Evolutionary conservation across 768 basidiomycete genomes (phyloP).

Genomic region (Lactarius quietus): DNA sequence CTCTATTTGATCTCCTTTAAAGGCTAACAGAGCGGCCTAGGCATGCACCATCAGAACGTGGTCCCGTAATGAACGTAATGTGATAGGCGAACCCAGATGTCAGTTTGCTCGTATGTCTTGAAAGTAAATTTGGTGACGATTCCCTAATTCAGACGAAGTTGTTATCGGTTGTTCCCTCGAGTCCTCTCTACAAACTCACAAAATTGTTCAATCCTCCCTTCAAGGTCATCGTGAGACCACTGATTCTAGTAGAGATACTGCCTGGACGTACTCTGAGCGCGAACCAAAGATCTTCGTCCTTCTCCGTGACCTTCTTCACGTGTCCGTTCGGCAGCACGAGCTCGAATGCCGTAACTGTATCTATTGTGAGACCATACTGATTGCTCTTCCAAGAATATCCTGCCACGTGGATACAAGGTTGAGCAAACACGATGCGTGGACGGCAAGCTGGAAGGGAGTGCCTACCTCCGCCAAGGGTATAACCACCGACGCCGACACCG

Average conservation of each 20-base stretch:
- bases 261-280: background rate
- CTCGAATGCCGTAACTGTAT: constrained; percentile 23
- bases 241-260: too few relatives aligned
- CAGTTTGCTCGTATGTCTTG: background rate
- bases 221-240: background rate
- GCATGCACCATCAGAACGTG: background rate
- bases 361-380: constrained; percentile 24
- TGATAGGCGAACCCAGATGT: constrained; percentile 3
- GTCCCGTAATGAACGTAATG: background rate
- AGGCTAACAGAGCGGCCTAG: background rate
- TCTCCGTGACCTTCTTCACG: background rate
- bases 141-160: background rate
- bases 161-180: background rate
- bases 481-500: background rate
- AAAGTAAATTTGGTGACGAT: constrained; percentile 9
- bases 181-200: background rate
- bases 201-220: constrained; percentile 12
- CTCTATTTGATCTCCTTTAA: background rate
- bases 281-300: too few relatives aligned
- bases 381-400: constrained; percentile 22
- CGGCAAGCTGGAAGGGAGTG: background rate
- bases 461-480: constrained; percentile 2
- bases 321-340: constrained; percentile 24
- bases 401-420: background rate
- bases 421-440: background rate